These are phyloP conservation scores for Ceratocystis ficicola DNA, from an alignment of 2,329 filamentous ascomycete species.

Conservation along the genomic window DNA sequence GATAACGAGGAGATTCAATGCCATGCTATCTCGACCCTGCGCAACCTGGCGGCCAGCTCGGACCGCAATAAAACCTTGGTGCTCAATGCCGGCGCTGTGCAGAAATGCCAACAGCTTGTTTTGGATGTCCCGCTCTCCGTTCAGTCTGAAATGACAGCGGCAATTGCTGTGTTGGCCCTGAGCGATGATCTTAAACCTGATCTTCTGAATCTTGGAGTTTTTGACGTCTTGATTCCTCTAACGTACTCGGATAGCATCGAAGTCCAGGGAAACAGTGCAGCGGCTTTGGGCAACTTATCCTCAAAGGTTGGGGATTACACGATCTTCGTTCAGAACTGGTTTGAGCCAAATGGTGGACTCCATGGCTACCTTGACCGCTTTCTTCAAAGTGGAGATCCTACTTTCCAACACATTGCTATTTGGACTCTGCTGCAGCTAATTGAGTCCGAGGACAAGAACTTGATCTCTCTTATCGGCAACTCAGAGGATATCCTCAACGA, in stretches of 20 bases:
- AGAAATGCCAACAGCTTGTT: slow-evolving; percentile 96
- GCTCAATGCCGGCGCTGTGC: slow-evolving; percentile 86
- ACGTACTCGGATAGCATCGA: slow-evolving; percentile 94
- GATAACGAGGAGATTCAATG: slow-evolving; percentile 99
- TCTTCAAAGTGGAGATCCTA: slow-evolving; percentile 84
- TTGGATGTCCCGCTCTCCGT: slow-evolving; percentile 86
- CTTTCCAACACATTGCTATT: slow-evolving; percentile 97
- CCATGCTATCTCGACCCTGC: slow-evolving; percentile 90
- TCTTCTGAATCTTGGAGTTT: slow-evolving; percentile 81
- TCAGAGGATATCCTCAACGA: slow-evolving; percentile 85
- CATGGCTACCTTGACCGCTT: slow-evolving; percentile 91
- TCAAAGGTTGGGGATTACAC: slow-evolving; percentile 97
- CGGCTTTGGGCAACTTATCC: slow-evolving; percentile 86
- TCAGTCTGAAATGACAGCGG: slow-evolving; percentile 99
- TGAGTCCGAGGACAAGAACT: slow-evolving; percentile 80
- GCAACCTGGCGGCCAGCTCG: slow-evolving; percentile 90
- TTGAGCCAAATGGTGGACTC: slow-evolving; percentile 81
- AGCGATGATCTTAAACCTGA: slow-evolving; percentile 93
- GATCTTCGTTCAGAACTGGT: slow-evolving; percentile 92
- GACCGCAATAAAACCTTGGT: slow-evolving; percentile 98
- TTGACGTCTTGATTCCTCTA: slow-evolving; percentile 88
- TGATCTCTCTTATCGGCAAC: slow-evolving; percentile 80
- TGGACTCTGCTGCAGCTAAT: slow-evolving; percentile 94
- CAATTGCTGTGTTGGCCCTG: slow-evolving; percentile 86
- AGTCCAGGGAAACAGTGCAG: slow-evolving; percentile 95